A percentile compares a stretch with the other conserved stretches of the same genome.
Conservation (phyloP, 495 filamentous ascomycete genomes). For the Lasiosphaeriaceae sp. region DNA sequence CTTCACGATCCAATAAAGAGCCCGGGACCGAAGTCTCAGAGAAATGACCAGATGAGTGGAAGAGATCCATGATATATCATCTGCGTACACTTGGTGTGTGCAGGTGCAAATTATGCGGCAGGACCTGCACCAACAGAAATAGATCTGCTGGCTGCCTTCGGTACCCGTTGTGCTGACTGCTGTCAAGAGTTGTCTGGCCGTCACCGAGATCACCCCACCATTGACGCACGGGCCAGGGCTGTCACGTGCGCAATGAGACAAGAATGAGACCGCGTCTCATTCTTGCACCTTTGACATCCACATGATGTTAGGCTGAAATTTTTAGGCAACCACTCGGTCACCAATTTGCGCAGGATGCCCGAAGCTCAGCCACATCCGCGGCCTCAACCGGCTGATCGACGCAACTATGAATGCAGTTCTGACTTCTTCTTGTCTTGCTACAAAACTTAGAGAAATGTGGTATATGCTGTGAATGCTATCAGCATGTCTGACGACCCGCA, state of each 20-base stretch:
- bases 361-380: not conserved
- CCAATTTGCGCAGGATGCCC: not conserved
- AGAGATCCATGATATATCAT: not conserved
- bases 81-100: no score
- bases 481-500: not conserved
- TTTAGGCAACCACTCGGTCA: not conserved
- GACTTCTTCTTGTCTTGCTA: not conserved
- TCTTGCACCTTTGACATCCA: not conserved
- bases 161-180: not conserved
- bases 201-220: not conserved
- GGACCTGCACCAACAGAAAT: no score
- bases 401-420: not conserved
- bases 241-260: not conserved
- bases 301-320: not conserved
- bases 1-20: not conserved
- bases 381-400: not conserved
- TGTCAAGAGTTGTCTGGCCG: not conserved
- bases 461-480: not conserved
- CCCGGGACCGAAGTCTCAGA: not conserved
- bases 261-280: not conserved
- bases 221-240: not conserved
- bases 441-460: not conserved
- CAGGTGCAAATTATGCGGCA: no score
- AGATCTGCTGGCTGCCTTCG: not conserved
- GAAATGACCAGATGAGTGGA: not conserved